These are phyloP conservation scores for Ceriops decandra DNA, from an alignment of 345 rosid genomes.

Conservation along the genomic window DNA sequence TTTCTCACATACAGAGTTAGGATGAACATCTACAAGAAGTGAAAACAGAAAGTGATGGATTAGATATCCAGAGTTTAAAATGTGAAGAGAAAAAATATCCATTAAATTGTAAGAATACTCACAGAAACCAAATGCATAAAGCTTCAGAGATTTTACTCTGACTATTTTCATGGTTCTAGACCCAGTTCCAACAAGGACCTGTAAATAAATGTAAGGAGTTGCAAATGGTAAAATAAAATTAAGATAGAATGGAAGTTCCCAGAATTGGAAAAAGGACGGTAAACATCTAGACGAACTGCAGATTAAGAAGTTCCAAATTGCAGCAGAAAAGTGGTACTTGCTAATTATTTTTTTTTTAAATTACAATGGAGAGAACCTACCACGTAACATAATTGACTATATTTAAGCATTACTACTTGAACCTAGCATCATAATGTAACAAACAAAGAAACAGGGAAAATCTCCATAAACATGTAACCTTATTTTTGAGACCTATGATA, in stretches of 20 bases:
- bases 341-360: too few species aligned
- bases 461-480: not conserved
- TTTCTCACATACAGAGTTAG: conserved; percentile 70
- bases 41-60: conserved; percentile 11
- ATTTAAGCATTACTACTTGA: too few species aligned
- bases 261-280: too few species aligned
- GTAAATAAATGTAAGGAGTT: conserved; percentile 12
- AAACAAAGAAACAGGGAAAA: too few species aligned
- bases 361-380: too few species aligned
- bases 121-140: conserved; percentile 95
- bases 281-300: too few species aligned
- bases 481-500: not conserved
- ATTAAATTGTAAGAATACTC: conserved; percentile 42
- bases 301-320: too few species aligned
- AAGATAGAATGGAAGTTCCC: too few species aligned
- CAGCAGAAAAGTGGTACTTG: too few species aligned
- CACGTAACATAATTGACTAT: too few species aligned
- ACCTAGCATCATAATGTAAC: too few species aligned
- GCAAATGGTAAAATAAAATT: too few species aligned
- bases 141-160: conserved; percentile 69
- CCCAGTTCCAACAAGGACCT: conserved; percentile 98
- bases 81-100: not conserved
- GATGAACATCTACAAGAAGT: conserved; percentile 61
- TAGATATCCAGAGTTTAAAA: not conserved
- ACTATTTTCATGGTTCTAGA: conserved; percentile 79